Conservation (phyloP, 345 rosid genomes). For the Eucalyptus cloeziana region DNA sequence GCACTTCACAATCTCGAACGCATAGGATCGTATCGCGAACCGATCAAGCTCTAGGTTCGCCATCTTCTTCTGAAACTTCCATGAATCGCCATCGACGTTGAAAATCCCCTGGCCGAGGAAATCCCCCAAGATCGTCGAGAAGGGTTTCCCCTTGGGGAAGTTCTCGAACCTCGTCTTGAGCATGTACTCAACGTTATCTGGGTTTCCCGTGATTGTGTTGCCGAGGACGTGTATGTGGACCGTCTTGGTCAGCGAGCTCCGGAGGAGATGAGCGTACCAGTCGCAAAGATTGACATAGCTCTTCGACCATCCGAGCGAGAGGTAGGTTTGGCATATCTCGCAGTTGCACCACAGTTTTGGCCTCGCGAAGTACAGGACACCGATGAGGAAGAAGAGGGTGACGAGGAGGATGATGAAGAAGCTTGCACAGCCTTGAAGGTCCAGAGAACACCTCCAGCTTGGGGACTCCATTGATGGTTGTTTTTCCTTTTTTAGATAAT, state of each 20-base stretch:
- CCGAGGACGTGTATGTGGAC: slow-evolving; percentile 63
- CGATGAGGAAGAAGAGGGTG: background rate
- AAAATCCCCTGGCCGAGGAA: slow-evolving; percentile 75
- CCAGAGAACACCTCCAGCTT: background rate
- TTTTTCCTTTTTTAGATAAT: background rate
- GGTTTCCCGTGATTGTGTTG: slow-evolving; percentile 59
- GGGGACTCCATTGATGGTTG: background rate
- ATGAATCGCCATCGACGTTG: slow-evolving; percentile 64
- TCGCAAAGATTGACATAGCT: slow-evolving; percentile 52
- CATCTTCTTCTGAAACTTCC: slow-evolving; percentile 62
- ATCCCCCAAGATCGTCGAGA: slow-evolving; percentile 62
- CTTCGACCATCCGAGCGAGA: slow-evolving; percentile 43
- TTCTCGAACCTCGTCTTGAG: slow-evolving; percentile 60
- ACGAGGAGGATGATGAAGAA: slow-evolving; percentile 1
- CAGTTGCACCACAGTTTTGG: slow-evolving; percentile 51
- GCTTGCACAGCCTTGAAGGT: background rate
- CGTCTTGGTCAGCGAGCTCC: slow-evolving; percentile 39
- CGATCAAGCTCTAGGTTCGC: slow-evolving; percentile 49
- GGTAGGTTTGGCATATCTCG: slow-evolving; percentile 47
- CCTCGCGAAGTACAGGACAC: slow-evolving; percentile 1
- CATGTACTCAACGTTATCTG: slow-evolving; percentile 53
- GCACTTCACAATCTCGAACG: slow-evolving; percentile 27
- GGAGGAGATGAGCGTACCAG: slow-evolving; percentile 67
- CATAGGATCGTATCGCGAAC: slow-evolving; percentile 30
- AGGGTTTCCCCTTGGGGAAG: slow-evolving; percentile 72